Conservation (phyloP, 2,329 filamentous ascomycete species). For the Trichoderma sp. region DNA sequence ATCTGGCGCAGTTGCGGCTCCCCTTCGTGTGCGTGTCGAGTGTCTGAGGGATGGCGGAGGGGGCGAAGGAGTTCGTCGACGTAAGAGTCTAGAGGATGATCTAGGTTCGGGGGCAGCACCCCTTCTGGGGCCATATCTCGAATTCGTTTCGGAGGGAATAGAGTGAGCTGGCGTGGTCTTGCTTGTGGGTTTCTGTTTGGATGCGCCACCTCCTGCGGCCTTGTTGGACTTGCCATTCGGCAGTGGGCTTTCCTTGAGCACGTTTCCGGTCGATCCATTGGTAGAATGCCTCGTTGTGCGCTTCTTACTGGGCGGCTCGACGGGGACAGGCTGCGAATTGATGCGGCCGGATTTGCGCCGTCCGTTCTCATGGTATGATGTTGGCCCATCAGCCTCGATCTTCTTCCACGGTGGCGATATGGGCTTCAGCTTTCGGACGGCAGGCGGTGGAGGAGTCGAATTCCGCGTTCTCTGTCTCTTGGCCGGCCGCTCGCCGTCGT, state of each 20-base stretch:
- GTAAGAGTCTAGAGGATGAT: constrained; percentile 38
- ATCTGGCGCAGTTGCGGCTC: constrained; percentile 33
- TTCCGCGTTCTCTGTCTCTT: constrained; percentile 67
- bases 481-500: constrained; percentile 52
- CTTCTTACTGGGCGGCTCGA: constrained; percentile 53
- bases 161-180: constrained; percentile 32
- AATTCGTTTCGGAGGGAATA: constrained; percentile 31
- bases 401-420: constrained; percentile 94
- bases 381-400: constrained; percentile 80
- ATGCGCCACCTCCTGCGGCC: constrained; percentile 30
- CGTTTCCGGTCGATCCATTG: constrained; percentile 39
- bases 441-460: constrained; percentile 43
- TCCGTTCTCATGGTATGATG: constrained; percentile 76
- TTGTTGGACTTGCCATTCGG: constrained; percentile 36
- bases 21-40: constrained; percentile 47
- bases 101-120: constrained; percentile 33
- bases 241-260: constrained; percentile 33
- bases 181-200: constrained; percentile 33
- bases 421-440: constrained; percentile 49
- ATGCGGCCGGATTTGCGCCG: constrained; percentile 67
- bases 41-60: constrained; percentile 43
- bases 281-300: constrained; percentile 52
- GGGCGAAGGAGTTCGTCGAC: constrained; percentile 47
- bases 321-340: constrained; percentile 57
- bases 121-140: constrained; percentile 38